Percentiles rank a stretch among this genome's conserved stretches.
Conservation (phyloP, 306 rosid genomes). For the Vigna radiata region DNA sequence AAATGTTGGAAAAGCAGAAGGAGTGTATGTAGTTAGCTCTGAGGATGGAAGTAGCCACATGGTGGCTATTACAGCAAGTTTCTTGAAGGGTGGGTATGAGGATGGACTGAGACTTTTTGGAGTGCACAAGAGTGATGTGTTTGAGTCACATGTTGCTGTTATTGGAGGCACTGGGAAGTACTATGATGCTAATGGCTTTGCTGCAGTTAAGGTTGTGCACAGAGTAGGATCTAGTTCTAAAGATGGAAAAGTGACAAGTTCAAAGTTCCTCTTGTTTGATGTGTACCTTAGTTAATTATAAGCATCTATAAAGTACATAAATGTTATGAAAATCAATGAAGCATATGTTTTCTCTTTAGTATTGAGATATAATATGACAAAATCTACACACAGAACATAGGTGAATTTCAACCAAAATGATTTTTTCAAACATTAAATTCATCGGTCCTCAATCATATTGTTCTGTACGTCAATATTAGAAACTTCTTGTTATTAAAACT, state of each 20-base stretch:
- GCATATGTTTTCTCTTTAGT: slow-evolving; percentile 6
- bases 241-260: slow-evolving; percentile 42
- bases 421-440: neutral
- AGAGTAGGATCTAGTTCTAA: slow-evolving; percentile 38
- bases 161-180: slow-evolving; percentile 88
- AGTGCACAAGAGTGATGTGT: slow-evolving; percentile 55
- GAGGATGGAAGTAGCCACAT: slow-evolving; percentile 71
- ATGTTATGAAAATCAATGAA: slow-evolving; percentile 1
- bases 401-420: neutral
- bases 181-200: slow-evolving; percentile 64
- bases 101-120: slow-evolving; percentile 73
- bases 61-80: slow-evolving; percentile 64
- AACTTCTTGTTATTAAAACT: too few relatives aligned
- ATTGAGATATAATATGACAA: neutral
- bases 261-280: slow-evolving; percentile 63
- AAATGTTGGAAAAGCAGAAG: slow-evolving; percentile 67
- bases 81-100: slow-evolving; percentile 43
- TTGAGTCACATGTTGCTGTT: slow-evolving; percentile 79
- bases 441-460: too few relatives aligned
- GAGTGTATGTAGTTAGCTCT: slow-evolving; percentile 68
- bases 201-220: slow-evolving; percentile 62
- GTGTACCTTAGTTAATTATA: slow-evolving; percentile 64
- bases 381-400: neutral
- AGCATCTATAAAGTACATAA: neutral
- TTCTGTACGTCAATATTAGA: too few relatives aligned